phyloP scores from a whole-genome alignment of 2,329 filamentous ascomycete genomes.

The Diaporthe sp. region DNA sequence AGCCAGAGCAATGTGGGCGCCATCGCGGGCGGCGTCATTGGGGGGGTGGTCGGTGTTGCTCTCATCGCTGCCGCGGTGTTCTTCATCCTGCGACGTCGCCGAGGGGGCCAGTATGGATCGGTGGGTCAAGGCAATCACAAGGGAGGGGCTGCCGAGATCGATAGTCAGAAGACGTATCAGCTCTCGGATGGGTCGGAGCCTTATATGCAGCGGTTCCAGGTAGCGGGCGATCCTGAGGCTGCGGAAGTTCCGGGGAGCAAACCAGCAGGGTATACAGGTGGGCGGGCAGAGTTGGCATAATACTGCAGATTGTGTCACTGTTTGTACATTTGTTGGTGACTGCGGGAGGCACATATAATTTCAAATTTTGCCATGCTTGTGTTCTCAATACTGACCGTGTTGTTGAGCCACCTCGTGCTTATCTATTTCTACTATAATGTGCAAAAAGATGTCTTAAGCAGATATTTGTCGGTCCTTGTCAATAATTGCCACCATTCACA shows the following conservation, averaged over 20 bases:
- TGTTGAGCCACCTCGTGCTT: too few relatives aligned
- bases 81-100: slow-evolving; percentile 37
- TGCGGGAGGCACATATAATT: background rate
- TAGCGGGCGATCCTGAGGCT: background rate
- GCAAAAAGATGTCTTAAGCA: too few relatives aligned
- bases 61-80: slow-evolving; percentile 39
- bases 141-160: background rate
- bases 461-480: too few relatives aligned
- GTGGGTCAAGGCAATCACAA: background rate
- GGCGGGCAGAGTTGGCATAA: background rate
- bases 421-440: too few relatives aligned
- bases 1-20: slow-evolving; percentile 37
- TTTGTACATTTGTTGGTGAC: background rate
- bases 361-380: background rate
- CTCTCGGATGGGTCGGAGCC: background rate
- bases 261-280: background rate
- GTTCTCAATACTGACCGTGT: too few relatives aligned
- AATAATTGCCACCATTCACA: too few relatives aligned
- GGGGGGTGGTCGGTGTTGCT: slow-evolving; percentile 30
- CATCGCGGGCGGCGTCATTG: slow-evolving; percentile 41
- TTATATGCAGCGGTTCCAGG: background rate
- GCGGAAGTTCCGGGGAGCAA: background rate
- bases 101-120: background rate
- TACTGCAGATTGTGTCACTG: background rate
- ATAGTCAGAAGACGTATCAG: background rate